phyloP scores from a whole-genome alignment of 73 alveolate species.

The Loxodes magnus region DNA sequence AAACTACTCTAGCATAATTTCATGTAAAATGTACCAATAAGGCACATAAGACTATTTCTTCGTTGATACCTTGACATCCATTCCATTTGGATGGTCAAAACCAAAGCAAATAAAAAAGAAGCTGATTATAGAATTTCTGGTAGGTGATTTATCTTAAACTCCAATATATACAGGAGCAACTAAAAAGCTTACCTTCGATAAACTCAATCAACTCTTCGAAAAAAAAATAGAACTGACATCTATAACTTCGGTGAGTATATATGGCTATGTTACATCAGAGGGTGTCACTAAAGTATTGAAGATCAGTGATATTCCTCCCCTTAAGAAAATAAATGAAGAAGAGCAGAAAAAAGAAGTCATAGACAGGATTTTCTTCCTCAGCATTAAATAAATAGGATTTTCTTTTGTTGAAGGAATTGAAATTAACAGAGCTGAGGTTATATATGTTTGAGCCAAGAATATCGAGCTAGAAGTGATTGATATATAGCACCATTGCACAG shows the following conservation, averaged over 20 bases:
- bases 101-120: slow-evolving; percentile 1
- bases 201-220: background rate
- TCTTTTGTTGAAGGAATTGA: background rate
- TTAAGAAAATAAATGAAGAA: background rate
- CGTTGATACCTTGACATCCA: background rate
- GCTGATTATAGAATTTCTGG: background rate
- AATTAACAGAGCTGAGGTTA: background rate
- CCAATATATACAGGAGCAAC: background rate
- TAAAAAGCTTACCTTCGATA: background rate
- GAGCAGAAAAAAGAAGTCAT: background rate
- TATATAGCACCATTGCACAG: slow-evolving; percentile 11
- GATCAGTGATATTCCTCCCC: slow-evolving; percentile 11
- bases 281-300: slow-evolving; percentile 8
- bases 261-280: background rate
- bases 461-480: background rate
- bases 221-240: background rate
- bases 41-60: background rate
- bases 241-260: background rate
- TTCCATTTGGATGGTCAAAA: background rate
- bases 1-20: background rate
- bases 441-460: background rate
- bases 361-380: background rate
- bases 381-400: background rate
- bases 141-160: background rate
- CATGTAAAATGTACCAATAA: background rate